Conservation (phyloP, 805 yeast genomes). For the Ogataea minuta region DNA sequence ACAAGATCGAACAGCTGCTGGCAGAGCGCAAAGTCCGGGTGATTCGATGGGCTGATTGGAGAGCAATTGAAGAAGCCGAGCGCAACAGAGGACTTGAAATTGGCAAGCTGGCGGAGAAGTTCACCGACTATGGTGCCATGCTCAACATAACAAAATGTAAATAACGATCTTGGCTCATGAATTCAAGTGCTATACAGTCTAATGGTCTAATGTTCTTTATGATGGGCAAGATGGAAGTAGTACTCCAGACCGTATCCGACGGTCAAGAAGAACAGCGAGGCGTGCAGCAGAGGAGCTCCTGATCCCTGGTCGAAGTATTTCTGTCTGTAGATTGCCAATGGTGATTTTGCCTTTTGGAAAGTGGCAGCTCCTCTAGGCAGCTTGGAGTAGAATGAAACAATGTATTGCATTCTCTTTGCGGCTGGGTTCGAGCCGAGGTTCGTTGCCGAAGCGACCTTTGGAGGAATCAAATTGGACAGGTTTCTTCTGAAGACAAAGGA, state of each 20-base stretch:
- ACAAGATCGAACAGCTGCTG: conserved; percentile 26
- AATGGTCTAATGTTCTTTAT: conserved; percentile 44
- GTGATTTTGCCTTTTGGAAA: conserved; percentile 63
- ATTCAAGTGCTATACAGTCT: conserved; percentile 14
- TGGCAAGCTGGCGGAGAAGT: conserved; percentile 61
- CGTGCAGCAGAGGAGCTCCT: conserved; percentile 80
- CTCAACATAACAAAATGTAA: conserved; percentile 28
- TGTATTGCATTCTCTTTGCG: conserved; percentile 94
- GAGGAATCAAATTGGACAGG: conserved; percentile 94
- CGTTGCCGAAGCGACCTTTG: conserved; percentile 95
- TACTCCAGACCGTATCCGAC: conserved; percentile 91
- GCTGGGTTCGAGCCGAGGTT: conserved; percentile 94
- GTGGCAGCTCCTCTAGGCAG: conserved; percentile 93
- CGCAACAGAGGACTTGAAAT: conserved; percentile 41
- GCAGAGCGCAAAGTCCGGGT: conserved; percentile 23
- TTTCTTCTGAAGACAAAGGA: conserved; percentile 88
- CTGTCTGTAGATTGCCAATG: conserved; percentile 76
- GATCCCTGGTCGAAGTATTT: conserved; percentile 83
- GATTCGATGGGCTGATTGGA: conserved; percentile 70
- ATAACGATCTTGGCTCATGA: conserved; percentile 12
- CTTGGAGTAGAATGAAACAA: conserved; percentile 92
- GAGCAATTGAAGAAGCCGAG: conserved; percentile 53
- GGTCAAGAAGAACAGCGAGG: conserved; percentile 62
- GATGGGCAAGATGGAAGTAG: conserved; percentile 80
- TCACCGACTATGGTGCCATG: conserved; percentile 50